Conservation (phyloP, 225 moss, liverwort and hornwort species). For the Pseudisothecium myosuroides region DNA sequence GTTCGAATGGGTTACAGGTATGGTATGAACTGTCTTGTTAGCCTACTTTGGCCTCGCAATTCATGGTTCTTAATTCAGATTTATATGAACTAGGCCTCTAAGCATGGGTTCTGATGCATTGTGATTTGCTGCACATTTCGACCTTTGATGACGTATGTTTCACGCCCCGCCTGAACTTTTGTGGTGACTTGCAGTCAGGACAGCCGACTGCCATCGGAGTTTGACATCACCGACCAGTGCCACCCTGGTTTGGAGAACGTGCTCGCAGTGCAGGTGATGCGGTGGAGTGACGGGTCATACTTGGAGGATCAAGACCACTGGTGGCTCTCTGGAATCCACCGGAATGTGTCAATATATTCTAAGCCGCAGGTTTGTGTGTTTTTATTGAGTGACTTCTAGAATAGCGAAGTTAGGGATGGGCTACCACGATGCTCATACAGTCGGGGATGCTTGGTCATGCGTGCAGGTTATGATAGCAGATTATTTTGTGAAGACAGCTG, state of each 20-base stretch:
- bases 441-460: background rate
- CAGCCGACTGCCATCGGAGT: conserved; percentile 87
- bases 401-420: background rate
- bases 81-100: background rate
- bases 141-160: background rate
- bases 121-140: background rate
- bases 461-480: conserved; percentile 92
- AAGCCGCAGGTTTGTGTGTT: conserved; percentile 56
- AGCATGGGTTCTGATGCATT: background rate
- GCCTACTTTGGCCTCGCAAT: background rate
- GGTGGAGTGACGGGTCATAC: conserved; percentile 99
- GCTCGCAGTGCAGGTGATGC: conserved; percentile 91
- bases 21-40: background rate
- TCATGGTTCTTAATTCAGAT: background rate
- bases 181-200: conserved; percentile 63
- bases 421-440: background rate
- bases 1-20: conserved; percentile 77
- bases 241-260: conserved; percentile 43
- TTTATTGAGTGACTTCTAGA: background rate
- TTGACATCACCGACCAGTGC: conserved; percentile 70
- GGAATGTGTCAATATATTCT: conserved; percentile 64
- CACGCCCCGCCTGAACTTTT: background rate
- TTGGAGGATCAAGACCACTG: conserved; percentile 99
- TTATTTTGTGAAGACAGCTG: conserved; percentile 60
- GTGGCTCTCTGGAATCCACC: conserved; percentile 99